Conservation (phyloP, 805 yeast species). For the Candida boleticola region DNA sequence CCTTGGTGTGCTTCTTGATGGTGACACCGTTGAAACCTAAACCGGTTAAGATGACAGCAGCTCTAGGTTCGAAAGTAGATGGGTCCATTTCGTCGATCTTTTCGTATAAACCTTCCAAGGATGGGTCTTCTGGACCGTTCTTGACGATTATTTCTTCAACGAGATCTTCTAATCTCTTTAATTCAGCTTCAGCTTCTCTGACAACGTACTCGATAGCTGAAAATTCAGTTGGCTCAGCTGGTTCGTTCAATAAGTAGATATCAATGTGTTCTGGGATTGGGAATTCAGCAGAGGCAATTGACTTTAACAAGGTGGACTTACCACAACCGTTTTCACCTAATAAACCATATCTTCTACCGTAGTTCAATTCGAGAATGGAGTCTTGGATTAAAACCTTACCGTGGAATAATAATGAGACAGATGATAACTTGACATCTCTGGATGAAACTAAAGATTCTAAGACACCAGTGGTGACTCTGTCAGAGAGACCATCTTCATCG, state of each 20-base stretch:
- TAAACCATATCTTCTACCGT: constrained; percentile 96
- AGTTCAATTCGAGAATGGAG: constrained; percentile 87
- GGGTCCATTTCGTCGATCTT: constrained; percentile 96
- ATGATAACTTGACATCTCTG: constrained; percentile 88
- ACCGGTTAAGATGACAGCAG: constrained; percentile 94
- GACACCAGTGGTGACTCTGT: constrained; percentile 98
- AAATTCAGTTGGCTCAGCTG: constrained; percentile 90
- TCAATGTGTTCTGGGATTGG: constrained; percentile 93
- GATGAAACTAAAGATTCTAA: constrained; percentile 85
- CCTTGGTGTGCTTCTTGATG: constrained; percentile 90
- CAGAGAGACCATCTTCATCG: constrained; percentile 91
- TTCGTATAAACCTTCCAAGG: constrained; percentile 87
- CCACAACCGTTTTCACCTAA: constrained; percentile 99
- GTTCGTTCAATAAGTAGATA: constrained; percentile 91
- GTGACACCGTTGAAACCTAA: constrained; percentile 89
- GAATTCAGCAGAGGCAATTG: constrained; percentile 93
- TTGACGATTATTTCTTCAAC: constrained; percentile 87
- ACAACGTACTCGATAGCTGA: constrained; percentile 96
- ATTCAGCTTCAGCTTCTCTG: constrained; percentile 90
- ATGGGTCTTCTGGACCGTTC: constrained; percentile 91
- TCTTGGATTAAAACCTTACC: constrained; percentile 96
- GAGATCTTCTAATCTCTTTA: constrained; percentile 84
- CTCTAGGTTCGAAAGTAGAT: constrained; percentile 91
- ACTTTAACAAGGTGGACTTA: constrained; percentile 90
- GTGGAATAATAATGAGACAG: constrained; percentile 91